phyloP scores from a whole-genome alignment of 2,329 filamentous ascomycete species.

The Lasiodiplodia gonubiensis region DNA sequence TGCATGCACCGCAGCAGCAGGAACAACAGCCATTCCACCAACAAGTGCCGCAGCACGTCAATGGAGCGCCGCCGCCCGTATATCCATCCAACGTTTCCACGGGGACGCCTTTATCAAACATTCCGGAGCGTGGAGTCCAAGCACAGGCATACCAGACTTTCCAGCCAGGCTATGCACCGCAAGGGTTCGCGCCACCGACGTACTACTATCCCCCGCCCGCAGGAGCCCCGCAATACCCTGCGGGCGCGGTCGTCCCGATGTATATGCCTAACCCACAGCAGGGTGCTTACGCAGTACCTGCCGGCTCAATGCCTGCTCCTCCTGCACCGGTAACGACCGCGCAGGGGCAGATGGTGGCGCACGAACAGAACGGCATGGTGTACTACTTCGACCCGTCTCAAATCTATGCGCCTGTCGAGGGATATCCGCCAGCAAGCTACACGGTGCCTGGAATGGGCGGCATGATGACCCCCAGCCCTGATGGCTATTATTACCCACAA shows the following conservation, averaged over 20 bases:
- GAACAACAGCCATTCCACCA: conserved; percentile 91
- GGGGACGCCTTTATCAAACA: conserved; percentile 85
- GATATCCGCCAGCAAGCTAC: conserved; percentile 54
- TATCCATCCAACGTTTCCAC: conserved; percentile 73
- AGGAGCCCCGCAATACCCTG: conserved; percentile 47
- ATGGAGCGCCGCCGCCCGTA: conserved; percentile 67
- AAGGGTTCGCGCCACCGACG: conserved; percentile 43
- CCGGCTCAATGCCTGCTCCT: conserved; percentile 32
- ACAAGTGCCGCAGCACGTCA: conserved; percentile 81
- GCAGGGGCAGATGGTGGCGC: conserved; percentile 68
- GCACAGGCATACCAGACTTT: conserved; percentile 83
- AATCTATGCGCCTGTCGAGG: conserved; percentile 55
- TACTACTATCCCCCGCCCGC: conserved; percentile 71
- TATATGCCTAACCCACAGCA: conserved; percentile 65
- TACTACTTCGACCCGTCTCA: conserved; percentile 91
- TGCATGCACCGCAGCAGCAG: conserved; percentile 66
- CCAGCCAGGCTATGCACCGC: conserved; percentile 59
- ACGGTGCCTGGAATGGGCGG: conserved; percentile 71
- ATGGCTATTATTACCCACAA: conserved; percentile 64
- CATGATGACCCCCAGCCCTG: conserved; percentile 72
- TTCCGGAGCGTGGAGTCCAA: conserved; percentile 90
- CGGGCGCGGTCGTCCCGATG: conserved; percentile 57
- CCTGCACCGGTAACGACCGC: conserved; percentile 39
- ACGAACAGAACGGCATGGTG: conserved; percentile 94
- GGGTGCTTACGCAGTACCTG: conserved; percentile 49